A percentile compares a stretch with the other conserved stretches of the same genome.
These are phyloP conservation scores for Bipolaris victoriae DNA, from an alignment of 2,329 filamentous ascomycete genomes.

Conservation along the genomic window DNA sequence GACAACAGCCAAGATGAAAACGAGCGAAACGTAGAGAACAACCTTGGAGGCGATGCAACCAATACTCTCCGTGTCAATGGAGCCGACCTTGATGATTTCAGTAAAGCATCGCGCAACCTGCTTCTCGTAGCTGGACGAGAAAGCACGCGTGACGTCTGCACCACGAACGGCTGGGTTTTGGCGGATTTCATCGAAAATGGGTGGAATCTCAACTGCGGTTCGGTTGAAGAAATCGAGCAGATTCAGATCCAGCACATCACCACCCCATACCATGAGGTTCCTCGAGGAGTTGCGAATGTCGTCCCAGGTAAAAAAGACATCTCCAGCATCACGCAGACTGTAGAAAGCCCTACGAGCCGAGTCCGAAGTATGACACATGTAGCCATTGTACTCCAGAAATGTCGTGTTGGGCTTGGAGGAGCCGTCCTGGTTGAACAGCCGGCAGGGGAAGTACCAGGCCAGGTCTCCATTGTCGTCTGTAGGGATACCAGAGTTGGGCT, in stretches of 20 bases:
- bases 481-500: slow-evolving; percentile 76
- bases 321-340: slow-evolving; percentile 70
- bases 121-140: slow-evolving; percentile 81
- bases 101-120: slow-evolving; percentile 83
- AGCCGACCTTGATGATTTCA: slow-evolving; percentile 94
- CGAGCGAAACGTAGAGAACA: slow-evolving; percentile 90
- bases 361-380: slow-evolving; percentile 82
- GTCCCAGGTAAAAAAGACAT: slow-evolving; percentile 96
- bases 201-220: slow-evolving; percentile 75
- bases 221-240: slow-evolving; percentile 90
- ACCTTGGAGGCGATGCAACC: slow-evolving; percentile 98
- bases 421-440: slow-evolving; percentile 89
- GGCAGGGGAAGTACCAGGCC: slow-evolving; percentile 97
- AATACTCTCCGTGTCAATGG: slow-evolving; percentile 92
- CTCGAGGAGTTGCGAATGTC: slow-evolving; percentile 88
- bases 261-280: slow-evolving; percentile 93
- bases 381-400: slow-evolving; percentile 78
- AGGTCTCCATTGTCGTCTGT: slow-evolving; percentile 72
- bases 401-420: slow-evolving; percentile 78
- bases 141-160: slow-evolving; percentile 85
- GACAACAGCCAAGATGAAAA: slow-evolving; percentile 91
- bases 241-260: slow-evolving; percentile 88
- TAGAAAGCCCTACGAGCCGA: slow-evolving; percentile 78
- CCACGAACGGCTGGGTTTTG: slow-evolving; percentile 75
- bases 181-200: slow-evolving; percentile 79